Conservation (phyloP, 148 eudicot species). For the Diospyros kaki region DNA sequence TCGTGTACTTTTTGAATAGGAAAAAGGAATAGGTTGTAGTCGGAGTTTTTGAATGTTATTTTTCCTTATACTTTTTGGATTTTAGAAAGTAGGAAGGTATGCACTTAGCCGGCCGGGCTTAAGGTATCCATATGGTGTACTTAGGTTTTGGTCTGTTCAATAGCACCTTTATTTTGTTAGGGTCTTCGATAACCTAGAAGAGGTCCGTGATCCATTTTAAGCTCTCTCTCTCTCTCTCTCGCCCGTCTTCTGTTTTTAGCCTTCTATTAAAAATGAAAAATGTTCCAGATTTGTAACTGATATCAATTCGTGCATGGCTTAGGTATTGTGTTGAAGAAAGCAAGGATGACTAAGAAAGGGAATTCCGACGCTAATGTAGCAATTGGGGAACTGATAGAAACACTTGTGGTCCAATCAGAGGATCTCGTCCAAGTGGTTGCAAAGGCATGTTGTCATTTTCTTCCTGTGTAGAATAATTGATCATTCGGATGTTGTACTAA, state of each 20-base stretch:
- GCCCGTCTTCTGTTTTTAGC: conserved; percentile 3
- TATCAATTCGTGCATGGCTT: conserved; percentile 18
- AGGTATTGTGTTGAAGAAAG: conserved; percentile 85
- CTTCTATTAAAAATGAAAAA: conserved; percentile 1
- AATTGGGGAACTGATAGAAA: conserved; percentile 52
- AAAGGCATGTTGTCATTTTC: conserved; percentile 40
- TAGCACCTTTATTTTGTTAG: background rate
- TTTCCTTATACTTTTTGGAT: background rate
- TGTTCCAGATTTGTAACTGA: background rate
- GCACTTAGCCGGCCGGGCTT: background rate
- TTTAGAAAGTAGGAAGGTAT: background rate
- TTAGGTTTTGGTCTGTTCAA: background rate
- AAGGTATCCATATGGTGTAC: background rate
- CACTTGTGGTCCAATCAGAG: conserved; percentile 58
- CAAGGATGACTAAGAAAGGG: conserved; percentile 72
- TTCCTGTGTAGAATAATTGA: background rate
- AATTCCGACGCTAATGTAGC: conserved; percentile 44
- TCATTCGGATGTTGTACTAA: conserved; percentile 1
- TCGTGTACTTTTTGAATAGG: background rate
- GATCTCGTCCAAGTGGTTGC: conserved; percentile 96
- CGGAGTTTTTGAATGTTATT: background rate
- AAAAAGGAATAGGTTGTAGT: background rate
- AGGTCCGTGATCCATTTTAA: background rate
- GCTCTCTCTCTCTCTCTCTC: background rate
- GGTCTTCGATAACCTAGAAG: background rate